These are phyloP conservation scores for Paramecium octaurelia DNA, from an alignment of 73 alveolate species.

Conservation along the genomic window DNA sequence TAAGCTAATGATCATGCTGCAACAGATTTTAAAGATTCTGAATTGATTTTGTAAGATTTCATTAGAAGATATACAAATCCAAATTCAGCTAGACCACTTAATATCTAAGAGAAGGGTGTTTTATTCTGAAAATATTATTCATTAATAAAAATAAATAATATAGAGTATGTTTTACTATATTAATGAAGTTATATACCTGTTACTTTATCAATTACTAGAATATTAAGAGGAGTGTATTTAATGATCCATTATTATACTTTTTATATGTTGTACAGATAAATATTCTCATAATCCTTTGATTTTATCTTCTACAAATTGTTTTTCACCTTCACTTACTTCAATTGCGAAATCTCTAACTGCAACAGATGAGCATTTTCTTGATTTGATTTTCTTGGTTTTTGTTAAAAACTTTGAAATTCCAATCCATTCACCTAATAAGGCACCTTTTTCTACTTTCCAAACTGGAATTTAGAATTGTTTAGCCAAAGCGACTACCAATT, in stretches of 20 bases:
- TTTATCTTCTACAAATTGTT: not conserved
- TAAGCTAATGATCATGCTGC: conserved; percentile 83
- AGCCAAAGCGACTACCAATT: conserved; percentile 45
- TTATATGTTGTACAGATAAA: not conserved
- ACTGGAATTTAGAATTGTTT: conserved; percentile 18
- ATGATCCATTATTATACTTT: not conserved
- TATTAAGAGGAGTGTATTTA: too few relatives aligned
- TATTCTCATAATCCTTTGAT: conserved; percentile 27
- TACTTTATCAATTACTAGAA: too few relatives aligned
- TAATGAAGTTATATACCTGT: not conserved
- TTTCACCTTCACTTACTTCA: conserved; percentile 37
- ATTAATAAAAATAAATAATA: not conserved
- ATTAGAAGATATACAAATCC: conserved; percentile 83
- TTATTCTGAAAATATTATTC: conserved; percentile 21
- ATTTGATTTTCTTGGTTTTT: conserved; percentile 26
- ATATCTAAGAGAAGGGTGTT: not conserved
- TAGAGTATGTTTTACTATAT: not conserved
- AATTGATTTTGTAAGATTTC: conserved; percentile 78
- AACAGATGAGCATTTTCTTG: conserved; percentile 41
- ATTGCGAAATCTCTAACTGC: conserved; percentile 41
- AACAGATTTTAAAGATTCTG: conserved; percentile 82
- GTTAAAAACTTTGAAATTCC: conserved; percentile 38
- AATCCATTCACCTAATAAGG: conserved; percentile 42
- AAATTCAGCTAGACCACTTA: conserved; percentile 71
- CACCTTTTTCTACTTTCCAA: conserved; percentile 44